These are phyloP conservation scores for Neurospora sp. DNA, from an alignment of 2,329 filamentous ascomycete genomes.

Conservation along the genomic window DNA sequence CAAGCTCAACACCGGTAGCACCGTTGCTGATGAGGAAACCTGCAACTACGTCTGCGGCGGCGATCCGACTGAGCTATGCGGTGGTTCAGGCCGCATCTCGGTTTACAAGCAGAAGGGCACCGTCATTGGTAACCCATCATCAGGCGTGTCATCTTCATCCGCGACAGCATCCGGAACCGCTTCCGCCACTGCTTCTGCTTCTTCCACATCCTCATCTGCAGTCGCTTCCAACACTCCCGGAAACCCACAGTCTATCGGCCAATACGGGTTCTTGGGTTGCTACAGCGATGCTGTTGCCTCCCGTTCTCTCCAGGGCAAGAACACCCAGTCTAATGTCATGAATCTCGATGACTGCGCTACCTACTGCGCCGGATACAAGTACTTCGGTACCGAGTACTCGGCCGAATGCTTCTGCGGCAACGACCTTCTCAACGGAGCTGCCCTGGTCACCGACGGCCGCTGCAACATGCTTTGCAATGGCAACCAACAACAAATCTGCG, in stretches of 20 bases:
- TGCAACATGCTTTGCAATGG: constrained; percentile 23
- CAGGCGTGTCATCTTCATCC: constrained; percentile 1
- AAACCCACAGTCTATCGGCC: neutral
- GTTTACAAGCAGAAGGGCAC: constrained; percentile 1
- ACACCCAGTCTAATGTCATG: constrained; percentile 7
- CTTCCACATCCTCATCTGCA: neutral
- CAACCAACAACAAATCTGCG: constrained; percentile 21
- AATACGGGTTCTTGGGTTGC: constrained; percentile 9
- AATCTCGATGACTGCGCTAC: constrained; percentile 9
- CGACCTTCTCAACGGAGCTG: constrained; percentile 11
- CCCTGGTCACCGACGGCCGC: constrained; percentile 7
- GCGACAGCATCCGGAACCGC: constrained; percentile 1
- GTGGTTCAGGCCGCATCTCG: constrained; percentile 12
- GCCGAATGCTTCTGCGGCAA: constrained; percentile 18
- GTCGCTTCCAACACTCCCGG: neutral
- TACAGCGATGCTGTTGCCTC: constrained; percentile 9
- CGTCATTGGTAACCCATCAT: neutral
- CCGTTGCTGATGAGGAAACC: constrained; percentile 2
- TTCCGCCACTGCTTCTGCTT: neutral
- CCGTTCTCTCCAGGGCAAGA: constrained; percentile 9
- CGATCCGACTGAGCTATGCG: constrained; percentile 9
- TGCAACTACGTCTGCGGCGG: constrained; percentile 13
- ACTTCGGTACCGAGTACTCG: constrained; percentile 15
- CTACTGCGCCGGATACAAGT: constrained; percentile 12
- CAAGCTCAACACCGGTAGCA: constrained; percentile 3